These are phyloP conservation scores for Pythium coloratum DNA, from an alignment of 352 stramenopile species.

Conservation along the genomic window DNA sequence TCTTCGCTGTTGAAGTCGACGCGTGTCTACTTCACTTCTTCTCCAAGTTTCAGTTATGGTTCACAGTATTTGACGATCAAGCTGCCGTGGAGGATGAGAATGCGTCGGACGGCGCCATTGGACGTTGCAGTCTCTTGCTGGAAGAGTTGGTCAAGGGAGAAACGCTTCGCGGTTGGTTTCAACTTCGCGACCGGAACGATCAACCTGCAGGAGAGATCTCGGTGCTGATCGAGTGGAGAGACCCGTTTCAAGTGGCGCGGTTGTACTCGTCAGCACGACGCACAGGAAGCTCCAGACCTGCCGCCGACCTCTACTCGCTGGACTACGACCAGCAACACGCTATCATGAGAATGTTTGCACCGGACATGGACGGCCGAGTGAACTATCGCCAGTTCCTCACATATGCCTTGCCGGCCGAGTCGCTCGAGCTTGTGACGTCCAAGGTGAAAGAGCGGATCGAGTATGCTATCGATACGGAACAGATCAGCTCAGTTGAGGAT, in stretches of 20 bases:
- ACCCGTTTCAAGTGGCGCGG: conserved; percentile 71
- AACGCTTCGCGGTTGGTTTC: conserved; percentile 67
- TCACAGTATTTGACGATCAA: conserved; percentile 89
- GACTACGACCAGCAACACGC: conserved; percentile 74
- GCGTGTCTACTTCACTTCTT: conserved; percentile 81
- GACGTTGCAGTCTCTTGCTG: conserved; percentile 68
- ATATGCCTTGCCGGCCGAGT: conserved; percentile 51
- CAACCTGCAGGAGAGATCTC: conserved; percentile 64
- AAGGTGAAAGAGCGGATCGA: conserved; percentile 67
- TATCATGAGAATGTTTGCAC: conserved; percentile 58
- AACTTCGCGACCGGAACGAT: conserved; percentile 58
- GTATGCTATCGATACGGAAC: conserved; percentile 50
- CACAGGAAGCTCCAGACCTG: conserved; percentile 14
- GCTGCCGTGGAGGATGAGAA: conserved; percentile 34
- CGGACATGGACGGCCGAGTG: conserved; percentile 57
- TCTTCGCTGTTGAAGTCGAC: conserved; percentile 71
- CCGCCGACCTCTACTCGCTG: conserved; percentile 50
- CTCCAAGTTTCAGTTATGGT: conserved; percentile 70
- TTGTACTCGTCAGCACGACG: conserved; percentile 38
- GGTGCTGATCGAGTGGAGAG: conserved; percentile 74
- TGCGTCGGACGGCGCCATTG: conserved; percentile 65
- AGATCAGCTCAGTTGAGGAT: conserved; percentile 46
- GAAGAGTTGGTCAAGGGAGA: conserved; percentile 71
- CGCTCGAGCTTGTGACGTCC: conserved; percentile 53
- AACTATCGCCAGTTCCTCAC: conserved; percentile 75